Base-by-base conservation (phyloP, 331 rosid species). In the Pyracantha coccinea region DNA sequence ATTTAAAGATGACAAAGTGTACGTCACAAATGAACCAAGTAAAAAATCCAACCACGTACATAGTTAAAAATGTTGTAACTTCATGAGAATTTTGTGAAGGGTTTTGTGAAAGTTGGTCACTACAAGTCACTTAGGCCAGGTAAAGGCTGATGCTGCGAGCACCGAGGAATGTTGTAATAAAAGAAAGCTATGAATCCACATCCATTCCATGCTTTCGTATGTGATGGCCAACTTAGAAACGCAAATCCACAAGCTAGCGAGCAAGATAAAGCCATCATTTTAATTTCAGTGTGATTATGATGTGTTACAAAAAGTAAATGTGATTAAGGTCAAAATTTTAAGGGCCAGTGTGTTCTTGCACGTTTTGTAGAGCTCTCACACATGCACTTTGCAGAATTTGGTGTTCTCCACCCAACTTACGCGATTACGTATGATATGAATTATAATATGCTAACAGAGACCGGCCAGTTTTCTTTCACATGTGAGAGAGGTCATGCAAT, bases 401-500 rank as follows among this genome's bases (percentile, higher is more conserved):
- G 84, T 35, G 55, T 73, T 67, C 28, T 72, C 76, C 58, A 80
- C 86, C 86, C 75, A 86, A 82, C 83, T 77, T 65, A 70, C 8
- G 47, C 8, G 62, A 86, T 74, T 72, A 64, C 69, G 61, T 78
- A 81, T 82, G 87, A 57, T 65, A 75, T 81, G 60, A 68, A 90
- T 73, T 69, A 80, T 72, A 67, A 78, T 85, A 57, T 21, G 86
- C 83, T 70, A 85, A 85, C 90, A 19, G 86, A 80, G 69, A 32
- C 7, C 35, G 78, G 75, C 80, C 78, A 80, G 83, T 83, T 85
- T 78, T 61, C 62, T 62, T 86, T 85, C 90, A 83, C 92, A 77
- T 89, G 90, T 69, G 74, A 44, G 71, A 73, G 72, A 73, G 88
- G 83, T 90, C 94, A 92, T 86, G 92, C 92, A 83, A 66, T 59